Percentiles rank a stretch among this genome's conserved stretches.
Conservation (phyloP, 1,284 basidiomycete species). For the Ustilago cynodontis region DNA sequence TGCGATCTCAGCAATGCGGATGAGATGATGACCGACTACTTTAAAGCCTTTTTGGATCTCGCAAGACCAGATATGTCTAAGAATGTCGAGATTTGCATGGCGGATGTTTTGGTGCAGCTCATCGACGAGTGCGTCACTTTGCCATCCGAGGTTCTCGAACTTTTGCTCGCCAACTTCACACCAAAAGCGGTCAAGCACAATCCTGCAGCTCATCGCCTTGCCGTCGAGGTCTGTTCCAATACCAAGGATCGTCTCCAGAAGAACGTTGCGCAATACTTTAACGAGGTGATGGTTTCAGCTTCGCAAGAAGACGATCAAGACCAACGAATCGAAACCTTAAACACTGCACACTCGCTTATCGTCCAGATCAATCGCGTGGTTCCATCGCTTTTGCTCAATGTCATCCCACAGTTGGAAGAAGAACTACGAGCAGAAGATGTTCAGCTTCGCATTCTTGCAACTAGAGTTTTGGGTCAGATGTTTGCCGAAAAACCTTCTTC, state of each 20-base stretch:
- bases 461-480: constrained; percentile 88
- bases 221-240: constrained; percentile 85
- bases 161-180: constrained; percentile 86
- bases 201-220: constrained; percentile 80
- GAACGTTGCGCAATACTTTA: constrained; percentile 79
- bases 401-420: constrained; percentile 92
- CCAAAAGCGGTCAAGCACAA: constrained; percentile 75
- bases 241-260: constrained; percentile 88
- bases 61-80: constrained; percentile 77
- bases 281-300: constrained; percentile 68
- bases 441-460: constrained; percentile 81
- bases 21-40: constrained; percentile 85
- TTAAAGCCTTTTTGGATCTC: constrained; percentile 84
- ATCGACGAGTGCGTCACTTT: constrained; percentile 86
- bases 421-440: constrained; percentile 84
- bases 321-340: constrained; percentile 71
- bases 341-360: constrained; percentile 85
- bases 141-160: constrained; percentile 82
- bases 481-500: constrained; percentile 74
- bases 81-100: constrained; percentile 88
- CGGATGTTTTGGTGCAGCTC: constrained; percentile 87
- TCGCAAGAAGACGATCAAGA: constrained; percentile 68
- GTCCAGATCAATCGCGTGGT: constrained; percentile 84
- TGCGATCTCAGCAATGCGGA: constrained; percentile 90
- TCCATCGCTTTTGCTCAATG: constrained; percentile 85